Percentiles rank a stretch among this genome's conserved stretches.
These are phyloP conservation scores for Chrysanthemum makinoi DNA, from an alignment of 129 eudicot species.

Conservation along the genomic window DNA sequence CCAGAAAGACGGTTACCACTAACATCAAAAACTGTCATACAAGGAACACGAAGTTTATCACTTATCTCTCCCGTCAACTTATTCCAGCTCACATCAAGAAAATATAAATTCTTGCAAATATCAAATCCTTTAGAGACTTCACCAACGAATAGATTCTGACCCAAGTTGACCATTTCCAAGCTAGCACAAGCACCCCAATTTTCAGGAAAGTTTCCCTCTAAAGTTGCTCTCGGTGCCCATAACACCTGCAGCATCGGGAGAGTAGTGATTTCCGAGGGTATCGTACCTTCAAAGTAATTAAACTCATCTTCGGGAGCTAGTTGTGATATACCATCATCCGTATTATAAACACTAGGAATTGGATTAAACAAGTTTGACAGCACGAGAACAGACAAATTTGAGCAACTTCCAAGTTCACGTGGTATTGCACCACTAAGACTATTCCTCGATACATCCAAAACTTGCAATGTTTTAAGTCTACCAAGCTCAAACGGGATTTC, in stretches of 20 bases:
- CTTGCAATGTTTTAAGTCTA: slow-evolving; percentile 44
- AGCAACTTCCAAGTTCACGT: slow-evolving; percentile 62
- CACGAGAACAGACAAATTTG: slow-evolving; percentile 59
- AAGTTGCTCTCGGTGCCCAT: slow-evolving; percentile 85
- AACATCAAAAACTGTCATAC: slow-evolving; percentile 71
- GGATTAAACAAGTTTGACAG: slow-evolving; percentile 74
- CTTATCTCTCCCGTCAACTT: slow-evolving; percentile 55
- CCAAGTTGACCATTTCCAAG: slow-evolving; percentile 75
- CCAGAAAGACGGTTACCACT: slow-evolving; percentile 67
- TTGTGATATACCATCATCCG: slow-evolving; percentile 29
- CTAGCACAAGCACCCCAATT: slow-evolving; percentile 68
- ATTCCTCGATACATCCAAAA: slow-evolving; percentile 82
- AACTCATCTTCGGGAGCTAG: slow-evolving; percentile 47
- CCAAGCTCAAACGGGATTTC: slow-evolving; percentile 71
- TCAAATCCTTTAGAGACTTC: slow-evolving; percentile 42
- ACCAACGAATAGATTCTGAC: slow-evolving; percentile 54
- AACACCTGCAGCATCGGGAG: slow-evolving; percentile 65
- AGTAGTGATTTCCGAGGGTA: slow-evolving; percentile 48
- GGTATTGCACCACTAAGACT: slow-evolving; percentile 74
- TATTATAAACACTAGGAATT: slow-evolving; percentile 31
- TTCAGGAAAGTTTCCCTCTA: slow-evolving; percentile 59
- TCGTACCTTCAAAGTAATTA: slow-evolving; percentile 59
- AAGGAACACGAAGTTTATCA: slow-evolving; percentile 58
- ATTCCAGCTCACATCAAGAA: slow-evolving; percentile 77
- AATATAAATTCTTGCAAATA: slow-evolving; percentile 56